Conservation (phyloP, 164 flowering plant genomes). For the Santalum album region DNA sequence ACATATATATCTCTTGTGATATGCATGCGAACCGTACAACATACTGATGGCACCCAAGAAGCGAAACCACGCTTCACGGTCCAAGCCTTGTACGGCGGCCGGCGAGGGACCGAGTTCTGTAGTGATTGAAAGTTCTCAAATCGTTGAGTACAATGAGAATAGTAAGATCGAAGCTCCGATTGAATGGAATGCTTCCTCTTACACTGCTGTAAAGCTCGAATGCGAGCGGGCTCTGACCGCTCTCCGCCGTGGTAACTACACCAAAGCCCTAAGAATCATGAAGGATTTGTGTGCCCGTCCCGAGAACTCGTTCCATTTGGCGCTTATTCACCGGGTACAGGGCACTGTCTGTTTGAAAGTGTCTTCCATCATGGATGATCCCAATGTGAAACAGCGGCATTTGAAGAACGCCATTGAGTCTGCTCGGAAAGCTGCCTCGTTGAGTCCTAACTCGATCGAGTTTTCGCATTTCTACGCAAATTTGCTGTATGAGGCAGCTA, state of each 20-base stretch:
- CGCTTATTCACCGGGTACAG: slow-evolving; percentile 62
- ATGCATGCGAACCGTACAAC: too few species aligned
- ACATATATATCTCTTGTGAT: too few species aligned
- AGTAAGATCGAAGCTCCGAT: too few species aligned
- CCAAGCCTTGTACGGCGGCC: too few species aligned
- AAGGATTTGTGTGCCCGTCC: slow-evolving; percentile 44
- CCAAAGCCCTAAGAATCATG: slow-evolving; percentile 70
- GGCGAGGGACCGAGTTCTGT: too few species aligned
- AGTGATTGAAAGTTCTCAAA: too few species aligned
- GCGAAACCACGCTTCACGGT: too few species aligned
- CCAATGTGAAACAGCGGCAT: slow-evolving; percentile 50
- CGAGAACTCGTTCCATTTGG: slow-evolving; percentile 28
- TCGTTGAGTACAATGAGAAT: too few species aligned
- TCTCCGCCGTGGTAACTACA: slow-evolving; percentile 78
- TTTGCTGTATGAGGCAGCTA: neutral
- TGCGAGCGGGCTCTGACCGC: slow-evolving; percentile 77
- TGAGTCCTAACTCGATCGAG: slow-evolving; percentile 68
- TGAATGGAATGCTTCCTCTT: too few species aligned
- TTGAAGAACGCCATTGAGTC: slow-evolving; percentile 61
- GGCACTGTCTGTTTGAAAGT: slow-evolving; percentile 69
- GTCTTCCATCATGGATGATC: slow-evolving; percentile 65
- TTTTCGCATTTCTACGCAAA: neutral
- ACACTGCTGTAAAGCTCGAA: too few species aligned
- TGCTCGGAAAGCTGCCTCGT: slow-evolving; percentile 45
- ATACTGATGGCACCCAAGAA: too few species aligned